Base-by-base conservation (phyloP, 148 eudicot genomes). In the Salicornia ramosissima region DNA sequence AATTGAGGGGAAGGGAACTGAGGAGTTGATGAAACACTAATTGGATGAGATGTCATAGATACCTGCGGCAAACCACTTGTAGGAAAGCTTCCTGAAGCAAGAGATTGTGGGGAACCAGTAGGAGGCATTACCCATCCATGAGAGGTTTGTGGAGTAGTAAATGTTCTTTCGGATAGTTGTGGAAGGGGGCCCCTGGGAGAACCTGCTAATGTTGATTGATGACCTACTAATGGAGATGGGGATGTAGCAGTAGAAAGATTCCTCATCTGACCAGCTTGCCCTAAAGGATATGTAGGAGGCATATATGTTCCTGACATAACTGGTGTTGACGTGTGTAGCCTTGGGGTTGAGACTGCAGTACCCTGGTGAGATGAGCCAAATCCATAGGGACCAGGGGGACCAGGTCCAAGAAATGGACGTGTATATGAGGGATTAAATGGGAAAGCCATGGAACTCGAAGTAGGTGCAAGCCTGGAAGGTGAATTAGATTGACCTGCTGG, bases 211-310 rank as follows among this genome's bases (percentile, higher is more conserved):
- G 57, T 76, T 47, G 75, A 73, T 74, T 79, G 90, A 60, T 71
- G 79, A 30, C 74, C 68, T 1, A 64, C 50, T 50, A 64, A 69
- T 14, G 80, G 70, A 62, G 81, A 74, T 47, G 63, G 80, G 71
- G 79, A 68, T 40, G 58, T 19, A 58, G 75, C 65, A 74, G 58
- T 29, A 3, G 79, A 51, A 63, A 81, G 78, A 78, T 77, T 77
- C 65, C 83, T 83, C 24, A 77, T 81, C 29, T 80, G 68, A 55
- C 81, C 83, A 61, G 56, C 34, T 75, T 86, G 88, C 62, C 87
- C 86, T 15, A 69, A 57, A 29, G 75, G 74, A 54, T 73, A 77
- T 36, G 64, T 49, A 46, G 74, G 82, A 66, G 78, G 71, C 77
- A 76, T 63, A 65, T 74, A 80, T 31, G 75, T 74, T 57, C 71